phyloP scores from a whole-genome alignment of 331 rosid genomes.

The Rhamnella rubrinervis region DNA sequence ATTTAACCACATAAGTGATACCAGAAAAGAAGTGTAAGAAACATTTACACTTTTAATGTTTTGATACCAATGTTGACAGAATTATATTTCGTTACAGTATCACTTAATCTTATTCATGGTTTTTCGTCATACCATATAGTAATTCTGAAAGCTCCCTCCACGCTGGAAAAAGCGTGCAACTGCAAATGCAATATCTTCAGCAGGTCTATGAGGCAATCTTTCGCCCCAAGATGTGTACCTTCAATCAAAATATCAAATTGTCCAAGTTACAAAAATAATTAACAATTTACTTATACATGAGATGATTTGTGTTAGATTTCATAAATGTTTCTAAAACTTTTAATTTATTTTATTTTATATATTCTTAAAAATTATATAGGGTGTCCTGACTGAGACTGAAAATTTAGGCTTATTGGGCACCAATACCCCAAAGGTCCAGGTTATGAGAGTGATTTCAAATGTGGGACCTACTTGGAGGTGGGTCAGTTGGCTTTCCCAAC shows the following conservation, averaged over 20 bases:
- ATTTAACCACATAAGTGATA: slow-evolving; percentile 2
- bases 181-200: slow-evolving; percentile 96
- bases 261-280: neutral
- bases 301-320: no score
- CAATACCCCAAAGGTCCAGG: no score
- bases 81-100: neutral
- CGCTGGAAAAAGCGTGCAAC: slow-evolving; percentile 95
- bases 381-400: no score
- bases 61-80: neutral
- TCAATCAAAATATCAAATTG: slow-evolving; percentile 20
- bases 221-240: slow-evolving; percentile 94
- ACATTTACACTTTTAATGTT: neutral
- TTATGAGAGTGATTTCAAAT: no score
- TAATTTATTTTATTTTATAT: no score
- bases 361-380: no score
- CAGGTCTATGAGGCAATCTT: slow-evolving; percentile 90
- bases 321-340: no score
- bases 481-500: no score
- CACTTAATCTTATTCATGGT: neutral
- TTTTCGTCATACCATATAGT: slow-evolving; percentile 72
- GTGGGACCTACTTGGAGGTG: no score
- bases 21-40: neutral
- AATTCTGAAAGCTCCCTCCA: slow-evolving; percentile 95
- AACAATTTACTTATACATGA: neutral
- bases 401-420: no score